Evolutionary conservation across 192 early-diverging fungal genomes (phyloP), one percentile per base, ranked within the genome.

Genomic region (Jimgerdemannia lactiflua): DNA sequence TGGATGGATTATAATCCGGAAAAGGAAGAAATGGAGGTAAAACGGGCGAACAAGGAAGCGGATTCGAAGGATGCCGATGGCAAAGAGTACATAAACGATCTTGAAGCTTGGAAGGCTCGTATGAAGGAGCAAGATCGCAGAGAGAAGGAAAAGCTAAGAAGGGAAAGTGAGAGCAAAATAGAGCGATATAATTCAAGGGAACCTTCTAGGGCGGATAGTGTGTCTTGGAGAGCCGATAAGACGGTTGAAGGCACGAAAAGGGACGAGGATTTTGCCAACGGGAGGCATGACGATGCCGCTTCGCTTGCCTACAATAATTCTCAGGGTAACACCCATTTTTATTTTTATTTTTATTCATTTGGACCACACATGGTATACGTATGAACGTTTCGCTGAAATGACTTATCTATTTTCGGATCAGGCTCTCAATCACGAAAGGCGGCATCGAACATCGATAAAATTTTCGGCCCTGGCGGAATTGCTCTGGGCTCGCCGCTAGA

Each of bases 1-100:
- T 90, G 88, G 88, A 83, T 90, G 88, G 86, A 85, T 75, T 88
- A 90, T 65, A 87, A 84, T 18, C 88, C 88, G 44, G 85, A 89
- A 44, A 68, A 77, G 18, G 79, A 85, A 71, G 70, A 74, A 43
- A 77, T 79, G 64, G 44, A 59, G 49, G 8, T 14, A 14, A 59
- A 59, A 59, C 6, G 49, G 43, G 78, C 77, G 39, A 43, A 70
- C 9, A 63, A 78, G 3, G 74, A 81, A 7, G 75, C 76, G 8
- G 77, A 72, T 4, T 75, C 71, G n/a, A 65, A 74, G 65, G 77
- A 74, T 19, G 39, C 68, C 11, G 83, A 86, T 17, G 79, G 79
- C 7, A 71, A 78, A 40, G 76, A 70, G 29, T 87, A 85, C 74
- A 79, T 84, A 1, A 84, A 88, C 69, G 86, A 90, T 43, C 74